phyloP scores from a whole-genome alignment of 2,329 filamentous ascomycete genomes.

The Phialocephala sp. region DNA sequence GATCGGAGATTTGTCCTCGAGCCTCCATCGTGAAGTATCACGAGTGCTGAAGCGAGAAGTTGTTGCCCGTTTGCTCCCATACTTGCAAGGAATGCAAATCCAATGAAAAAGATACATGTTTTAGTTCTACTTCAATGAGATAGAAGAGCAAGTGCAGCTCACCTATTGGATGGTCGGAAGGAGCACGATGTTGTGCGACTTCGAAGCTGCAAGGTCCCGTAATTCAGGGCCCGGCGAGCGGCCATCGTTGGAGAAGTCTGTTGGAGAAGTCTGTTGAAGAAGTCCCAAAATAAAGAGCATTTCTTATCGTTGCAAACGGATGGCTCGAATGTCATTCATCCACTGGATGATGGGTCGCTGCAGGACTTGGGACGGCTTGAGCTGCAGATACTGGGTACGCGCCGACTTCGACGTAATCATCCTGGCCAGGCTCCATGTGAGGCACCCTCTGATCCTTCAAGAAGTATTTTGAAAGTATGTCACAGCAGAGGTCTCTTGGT shows the following conservation, averaged over 20 bases:
- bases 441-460: background rate
- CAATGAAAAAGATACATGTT: no score
- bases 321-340: background rate
- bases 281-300: conserved; percentile 1
- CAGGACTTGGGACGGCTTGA: background rate
- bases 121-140: background rate
- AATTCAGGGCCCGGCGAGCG: background rate
- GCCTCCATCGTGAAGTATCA: no score
- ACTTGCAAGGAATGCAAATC: no score
- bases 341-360: background rate
- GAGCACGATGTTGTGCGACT: background rate
- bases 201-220: background rate
- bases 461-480: background rate
- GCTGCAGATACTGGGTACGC: background rate
- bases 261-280: background rate
- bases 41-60: no score
- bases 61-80: no score
- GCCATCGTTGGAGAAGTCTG: background rate
- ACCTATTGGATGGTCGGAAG: background rate
- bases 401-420: background rate
- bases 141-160: background rate
- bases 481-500: background rate
- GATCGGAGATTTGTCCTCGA: no score
- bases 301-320: conserved; percentile 1
- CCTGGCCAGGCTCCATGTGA: background rate